Evolutionary conservation across 2,329 filamentous ascomycete species (phyloP), one percentile per base, ranked within the genome.

Genomic region (Trichoderma harzianum): DNA sequence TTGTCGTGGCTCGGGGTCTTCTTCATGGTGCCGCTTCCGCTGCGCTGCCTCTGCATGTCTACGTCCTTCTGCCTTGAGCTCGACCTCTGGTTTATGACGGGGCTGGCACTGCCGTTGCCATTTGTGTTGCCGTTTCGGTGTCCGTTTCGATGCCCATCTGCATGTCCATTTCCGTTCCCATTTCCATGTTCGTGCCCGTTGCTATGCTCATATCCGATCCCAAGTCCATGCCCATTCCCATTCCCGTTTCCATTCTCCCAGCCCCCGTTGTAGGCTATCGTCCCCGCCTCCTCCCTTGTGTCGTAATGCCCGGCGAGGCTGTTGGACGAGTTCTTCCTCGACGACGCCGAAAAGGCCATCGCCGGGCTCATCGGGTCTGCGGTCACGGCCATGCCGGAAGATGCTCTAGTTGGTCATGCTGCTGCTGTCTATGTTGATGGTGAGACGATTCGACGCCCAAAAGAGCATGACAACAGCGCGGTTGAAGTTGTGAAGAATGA

Each of bases 1-100:
- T 81, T 84, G 72, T 84, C 85, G 55, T 81, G 78, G 73, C 80
- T 83, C 36, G 74, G 74, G 5, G 76, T 75, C 71, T 77, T 80
- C 71, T 75, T 78, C 63, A 78, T 76, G 34, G 80, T 76, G 51
- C 76, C 78, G 73, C 77, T 81, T 26, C 60, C 32, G 39, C 60
- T 69, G 51, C 63, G 72, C 32, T 67, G 72, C 43, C 72, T 57
- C 32, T 28, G 36, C 57, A 67, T 39, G 39, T 64, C 64, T 24
- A 21, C n/a, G 21, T 69, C 66, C 7, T 16, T 62, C 16, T 69
- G 66, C 66, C 24, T 61, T 28, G 21, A 36, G 30, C 39, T 61
- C 66, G 65, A 69, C 34, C 61, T 62, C 34, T 55, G 16, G 55
- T 21, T 53, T 4, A 28, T 61, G 14, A n/a, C 30, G n/a, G 39